phyloP scores from a whole-genome alignment of 768 basidiomycete species.

The Omphalotus guepiniiformis region DNA sequence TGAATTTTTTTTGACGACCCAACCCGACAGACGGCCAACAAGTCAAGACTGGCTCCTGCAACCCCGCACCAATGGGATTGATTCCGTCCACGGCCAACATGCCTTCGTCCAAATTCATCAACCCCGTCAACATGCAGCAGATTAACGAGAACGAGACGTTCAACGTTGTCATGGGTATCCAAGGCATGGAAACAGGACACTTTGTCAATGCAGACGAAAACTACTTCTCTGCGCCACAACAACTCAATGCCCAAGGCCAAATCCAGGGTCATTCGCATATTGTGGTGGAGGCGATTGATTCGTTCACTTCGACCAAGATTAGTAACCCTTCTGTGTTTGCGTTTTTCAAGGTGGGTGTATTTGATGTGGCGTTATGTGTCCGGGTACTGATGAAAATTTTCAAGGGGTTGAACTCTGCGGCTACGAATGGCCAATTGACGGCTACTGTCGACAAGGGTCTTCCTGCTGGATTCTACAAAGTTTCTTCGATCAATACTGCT shows the following conservation, averaged over 20 bases:
- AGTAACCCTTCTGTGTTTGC: constrained; percentile 48
- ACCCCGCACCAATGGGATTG: constrained; percentile 54
- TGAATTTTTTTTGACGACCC: constrained; percentile 10
- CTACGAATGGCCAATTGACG: constrained; percentile 40
- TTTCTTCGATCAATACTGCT: constrained; percentile 42
- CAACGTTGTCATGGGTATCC: constrained; percentile 45
- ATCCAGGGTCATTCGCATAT: constrained; percentile 63
- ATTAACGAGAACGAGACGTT: constrained; percentile 45
- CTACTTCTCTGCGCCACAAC: constrained; percentile 52
- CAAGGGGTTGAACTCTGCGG: constrained; percentile 44
- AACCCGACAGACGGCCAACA: constrained; percentile 33
- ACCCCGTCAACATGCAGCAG: constrained; percentile 41
- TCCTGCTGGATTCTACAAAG: constrained; percentile 45
- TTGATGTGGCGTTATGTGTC: too few relatives aligned
- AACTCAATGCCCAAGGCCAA: constrained; percentile 42
- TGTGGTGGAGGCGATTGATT: constrained; percentile 49
- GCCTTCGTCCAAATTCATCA: constrained; percentile 50
- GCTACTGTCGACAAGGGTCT: constrained; percentile 50
- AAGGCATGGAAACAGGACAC: constrained; percentile 44
- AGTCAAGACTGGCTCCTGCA: constrained; percentile 39
- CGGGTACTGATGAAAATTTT: too few relatives aligned
- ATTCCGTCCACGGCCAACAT: constrained; percentile 46
- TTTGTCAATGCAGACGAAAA: constrained; percentile 46
- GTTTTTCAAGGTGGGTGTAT: too few relatives aligned
- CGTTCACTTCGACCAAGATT: constrained; percentile 44